Evolutionary conservation across 2,329 filamentous ascomycete species (phyloP), one percentile per base, ranked within the genome.

Genomic region (Zymoseptoria tritici): DNA sequence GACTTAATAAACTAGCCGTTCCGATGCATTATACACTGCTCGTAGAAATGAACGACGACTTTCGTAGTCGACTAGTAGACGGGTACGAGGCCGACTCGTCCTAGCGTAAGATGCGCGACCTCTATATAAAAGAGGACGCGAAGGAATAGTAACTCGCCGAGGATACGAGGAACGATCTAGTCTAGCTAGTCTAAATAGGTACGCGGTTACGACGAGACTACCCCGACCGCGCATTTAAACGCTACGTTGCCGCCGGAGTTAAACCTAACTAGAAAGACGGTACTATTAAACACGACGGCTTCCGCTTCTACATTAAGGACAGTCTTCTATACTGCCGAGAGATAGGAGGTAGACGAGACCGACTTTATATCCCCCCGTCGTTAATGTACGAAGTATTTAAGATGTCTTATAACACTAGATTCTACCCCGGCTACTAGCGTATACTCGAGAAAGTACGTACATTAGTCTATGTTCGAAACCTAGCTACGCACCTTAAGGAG

Each of bases 371-470:
- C 2, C 56, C 49, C 20, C 49, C 24, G 13, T 36, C 16, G 2
- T 9, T 57, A 22, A 49, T 26, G 24, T 42, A 57, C 24, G 56
- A 57, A 22, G 31, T 57, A 3, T 57, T 57, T 29, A 29, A 57
- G 31, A 52, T 57, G 42, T 22, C 20, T 5, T 54, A 57, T n/a
- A n/a, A 57, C 20, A 22, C n/a, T 13, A 49, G 56, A 13, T 54
- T 31, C 24, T 49, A 57, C 56, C 21, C 31, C 16, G 50, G 56
- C 3, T 29, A 52, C 16, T 20, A 57, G 16, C 21, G 56, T 50
- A 46, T n/a, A 9, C n/a, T 31, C 6, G 19, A 57, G 46, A 36
- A 49, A 13, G 16, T 57, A 20, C 21, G 19, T 4, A 13, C 26
- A 1, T 52, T 29, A 3, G 19, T 57, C 7, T 57, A 52, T 46